Conservation (phyloP, 192 early-diverging fungal genomes). For the Backusella tarrabulga region DNA sequence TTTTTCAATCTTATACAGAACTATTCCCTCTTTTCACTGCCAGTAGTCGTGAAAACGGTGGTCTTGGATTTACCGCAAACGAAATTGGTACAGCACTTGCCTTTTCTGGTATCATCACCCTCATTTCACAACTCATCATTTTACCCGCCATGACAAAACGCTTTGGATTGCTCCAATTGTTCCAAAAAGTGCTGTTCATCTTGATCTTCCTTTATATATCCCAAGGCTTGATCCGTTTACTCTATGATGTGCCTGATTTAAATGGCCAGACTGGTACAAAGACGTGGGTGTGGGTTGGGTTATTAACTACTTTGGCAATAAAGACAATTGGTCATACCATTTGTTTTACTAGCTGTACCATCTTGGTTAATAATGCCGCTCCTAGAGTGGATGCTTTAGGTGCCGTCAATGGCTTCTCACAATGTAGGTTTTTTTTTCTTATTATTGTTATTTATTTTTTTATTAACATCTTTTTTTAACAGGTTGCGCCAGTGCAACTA, state of each 20-base stretch:
- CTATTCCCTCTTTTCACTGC: conserved; percentile 18
- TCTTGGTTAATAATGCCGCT: conserved; percentile 50
- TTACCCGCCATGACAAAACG: conserved; percentile 43
- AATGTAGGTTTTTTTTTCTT: conserved; percentile 20
- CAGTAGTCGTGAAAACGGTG: conserved; percentile 38
- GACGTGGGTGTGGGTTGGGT: conserved; percentile 27
- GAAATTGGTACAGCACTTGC: conserved; percentile 50
- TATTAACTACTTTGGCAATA: conserved; percentile 12
- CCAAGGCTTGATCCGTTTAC: conserved; percentile 24
- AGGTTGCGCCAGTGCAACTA: conserved; percentile 26
- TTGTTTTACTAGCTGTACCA: conserved; percentile 43
- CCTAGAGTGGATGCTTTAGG: conserved; percentile 44
- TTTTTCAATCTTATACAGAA: conserved; percentile 3
- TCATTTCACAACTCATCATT: conserved; percentile 48
- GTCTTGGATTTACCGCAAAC: conserved; percentile 47
- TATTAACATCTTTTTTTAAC: neutral
- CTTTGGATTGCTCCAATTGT: conserved; percentile 43
- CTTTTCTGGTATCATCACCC: conserved; percentile 39
- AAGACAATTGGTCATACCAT: conserved; percentile 28
- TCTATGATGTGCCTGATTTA: conserved; percentile 26
- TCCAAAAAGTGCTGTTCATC: conserved; percentile 29
- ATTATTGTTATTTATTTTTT: neutral
- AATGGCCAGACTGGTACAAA: conserved; percentile 21
- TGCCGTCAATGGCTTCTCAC: conserved; percentile 56
- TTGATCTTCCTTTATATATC: conserved; percentile 14